A percentile compares a stretch with the other conserved stretches of the same genome.
These are phyloP conservation scores for Vigna angularis DNA, from an alignment of 306 rosid species.

Conservation along the genomic window DNA sequence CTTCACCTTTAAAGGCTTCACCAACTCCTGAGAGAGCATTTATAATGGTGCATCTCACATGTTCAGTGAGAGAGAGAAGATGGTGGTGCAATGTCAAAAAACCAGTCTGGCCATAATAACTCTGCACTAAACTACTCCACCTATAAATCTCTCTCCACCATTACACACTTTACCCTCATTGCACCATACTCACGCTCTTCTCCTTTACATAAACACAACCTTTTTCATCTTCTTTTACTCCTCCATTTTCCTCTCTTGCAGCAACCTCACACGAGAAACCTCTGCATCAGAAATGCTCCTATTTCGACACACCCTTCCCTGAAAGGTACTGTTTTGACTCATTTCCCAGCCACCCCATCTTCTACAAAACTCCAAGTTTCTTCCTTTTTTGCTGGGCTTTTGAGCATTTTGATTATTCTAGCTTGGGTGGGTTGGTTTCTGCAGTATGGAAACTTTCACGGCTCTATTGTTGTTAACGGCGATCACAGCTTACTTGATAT, in stretches of 20 bases:
- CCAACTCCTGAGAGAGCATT: conserved; percentile 66
- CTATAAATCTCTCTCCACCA: conserved; percentile 69
- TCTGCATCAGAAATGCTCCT: conserved; percentile 31
- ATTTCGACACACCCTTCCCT: background rate
- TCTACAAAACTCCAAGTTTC: background rate
- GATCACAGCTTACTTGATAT: conserved; percentile 69
- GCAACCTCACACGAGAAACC: background rate
- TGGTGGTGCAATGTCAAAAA: conserved; percentile 35
- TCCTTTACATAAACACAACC: background rate
- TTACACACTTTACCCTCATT: conserved; percentile 40
- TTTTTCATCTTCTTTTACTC: conserved; percentile 10
- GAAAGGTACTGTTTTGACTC: conserved; percentile 32
- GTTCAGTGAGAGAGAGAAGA: conserved; percentile 47
- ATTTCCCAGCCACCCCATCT: conserved; percentile 8
- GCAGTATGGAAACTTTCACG: conserved; percentile 73
- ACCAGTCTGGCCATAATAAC: conserved; percentile 59
- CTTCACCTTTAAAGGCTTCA: conserved; percentile 48
- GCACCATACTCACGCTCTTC: background rate
- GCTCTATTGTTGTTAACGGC: conserved; percentile 76
- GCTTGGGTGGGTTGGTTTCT: background rate
- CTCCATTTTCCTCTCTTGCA: conserved; percentile 3
- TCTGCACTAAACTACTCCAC: conserved; percentile 57
- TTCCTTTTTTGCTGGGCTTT: conserved; percentile 27
- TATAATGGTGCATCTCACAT: conserved; percentile 51
- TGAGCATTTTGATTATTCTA: conserved; percentile 31